These are phyloP conservation scores for Paramecium biaurelia DNA, from an alignment of 73 alveolate genomes.

Conservation along the genomic window DNA sequence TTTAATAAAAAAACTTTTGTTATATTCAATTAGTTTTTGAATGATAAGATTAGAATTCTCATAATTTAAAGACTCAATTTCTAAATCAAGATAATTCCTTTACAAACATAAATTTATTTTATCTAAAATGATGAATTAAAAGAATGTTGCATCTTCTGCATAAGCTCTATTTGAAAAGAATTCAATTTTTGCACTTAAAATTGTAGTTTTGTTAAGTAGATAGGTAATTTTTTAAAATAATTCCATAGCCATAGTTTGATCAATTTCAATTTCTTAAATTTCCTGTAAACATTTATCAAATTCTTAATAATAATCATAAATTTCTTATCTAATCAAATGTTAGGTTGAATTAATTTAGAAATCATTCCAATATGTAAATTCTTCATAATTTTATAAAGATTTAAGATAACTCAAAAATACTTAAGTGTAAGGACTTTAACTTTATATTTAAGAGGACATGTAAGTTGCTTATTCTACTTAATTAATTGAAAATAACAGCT, in stretches of 20 bases:
- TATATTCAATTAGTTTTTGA: not conserved
- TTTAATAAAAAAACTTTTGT: not conserved
- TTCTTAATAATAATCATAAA: not conserved
- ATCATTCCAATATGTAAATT: not conserved
- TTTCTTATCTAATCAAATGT: not conserved
- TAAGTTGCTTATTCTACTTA: not conserved
- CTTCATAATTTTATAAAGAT: not conserved
- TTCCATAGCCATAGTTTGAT: not conserved
- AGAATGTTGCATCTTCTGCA: constrained; percentile 43
- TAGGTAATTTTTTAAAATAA: not conserved
- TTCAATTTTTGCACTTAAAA: not conserved
- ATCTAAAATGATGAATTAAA: not conserved
- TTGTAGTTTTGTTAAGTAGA: not conserved
- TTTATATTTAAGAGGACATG: not conserved
- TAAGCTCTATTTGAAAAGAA: not conserved
- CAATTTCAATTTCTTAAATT: not conserved
- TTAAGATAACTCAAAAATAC: not conserved
- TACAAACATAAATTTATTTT: not conserved
- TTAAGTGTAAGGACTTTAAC: not conserved
- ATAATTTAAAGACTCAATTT: not conserved
- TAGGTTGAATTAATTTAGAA: constrained; percentile 6
- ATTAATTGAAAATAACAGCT: not conserved
- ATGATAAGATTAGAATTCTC: not conserved
- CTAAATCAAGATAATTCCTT: not conserved
- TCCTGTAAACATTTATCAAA: not conserved